These are phyloP conservation scores for Auxenochlorella protothecoides DNA, from an alignment of 139 green algal species.

Conservation along the genomic window DNA sequence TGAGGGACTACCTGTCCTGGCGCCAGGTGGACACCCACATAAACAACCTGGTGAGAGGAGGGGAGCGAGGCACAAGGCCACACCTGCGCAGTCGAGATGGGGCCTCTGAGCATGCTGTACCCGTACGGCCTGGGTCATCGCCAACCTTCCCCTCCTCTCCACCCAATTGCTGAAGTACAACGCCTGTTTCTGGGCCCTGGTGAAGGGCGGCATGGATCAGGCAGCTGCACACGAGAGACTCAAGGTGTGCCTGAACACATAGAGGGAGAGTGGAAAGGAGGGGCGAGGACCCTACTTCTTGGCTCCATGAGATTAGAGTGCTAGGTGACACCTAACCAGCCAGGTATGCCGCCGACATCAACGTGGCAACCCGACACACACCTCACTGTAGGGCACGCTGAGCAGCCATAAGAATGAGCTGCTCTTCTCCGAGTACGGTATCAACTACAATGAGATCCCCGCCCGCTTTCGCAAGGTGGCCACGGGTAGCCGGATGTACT, in stretches of 20 bases:
- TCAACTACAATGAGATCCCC: constrained; percentile 85
- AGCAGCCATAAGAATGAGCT: constrained; percentile 85
- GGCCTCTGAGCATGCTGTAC: no score
- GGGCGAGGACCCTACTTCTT: no score
- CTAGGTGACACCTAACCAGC: no score
- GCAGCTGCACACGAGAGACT: constrained; percentile 51
- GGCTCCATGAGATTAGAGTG: no score
- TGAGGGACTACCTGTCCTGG: constrained; percentile 89
- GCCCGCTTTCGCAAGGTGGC: constrained; percentile 75
- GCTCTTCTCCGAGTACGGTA: constrained; percentile 67
- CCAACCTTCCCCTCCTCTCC: not conserved
- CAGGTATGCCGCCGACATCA: not conserved
- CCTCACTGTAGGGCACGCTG: constrained; percentile 55
- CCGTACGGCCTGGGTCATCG: no score
- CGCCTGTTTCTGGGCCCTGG: constrained; percentile 86
- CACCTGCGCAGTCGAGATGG: no score
- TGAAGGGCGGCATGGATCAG: constrained; percentile 45
- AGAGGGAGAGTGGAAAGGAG: no score
- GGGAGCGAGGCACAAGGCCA: no score
- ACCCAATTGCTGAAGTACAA: constrained; percentile 70
- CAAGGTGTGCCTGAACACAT: constrained; percentile 27
- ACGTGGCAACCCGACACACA: not conserved
- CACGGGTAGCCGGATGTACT: not conserved
- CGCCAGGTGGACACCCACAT: constrained; percentile 89
- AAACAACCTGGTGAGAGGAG: constrained; percentile 69